phyloP scores from a whole-genome alignment of 768 basidiomycete genomes.

The Hericium rajendrae region DNA sequence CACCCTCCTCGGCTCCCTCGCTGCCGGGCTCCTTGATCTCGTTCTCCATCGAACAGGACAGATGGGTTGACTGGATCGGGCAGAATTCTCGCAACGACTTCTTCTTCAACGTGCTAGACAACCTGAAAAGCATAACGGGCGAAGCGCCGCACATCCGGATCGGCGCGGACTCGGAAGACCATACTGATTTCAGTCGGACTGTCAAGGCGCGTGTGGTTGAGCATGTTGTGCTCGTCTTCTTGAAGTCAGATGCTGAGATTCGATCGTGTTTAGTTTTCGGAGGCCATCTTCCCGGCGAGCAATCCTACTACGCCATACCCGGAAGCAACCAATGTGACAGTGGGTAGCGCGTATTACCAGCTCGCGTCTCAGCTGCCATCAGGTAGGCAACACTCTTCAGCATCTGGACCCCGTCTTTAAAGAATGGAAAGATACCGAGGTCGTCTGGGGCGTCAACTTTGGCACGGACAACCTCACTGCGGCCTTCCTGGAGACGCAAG shows the following conservation, averaged over 20 bases:
- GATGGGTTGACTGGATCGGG: slow-evolving; percentile 63
- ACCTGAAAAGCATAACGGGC: slow-evolving; percentile 43
- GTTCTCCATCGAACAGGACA: slow-evolving; percentile 62
- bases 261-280: slow-evolving; percentile 27
- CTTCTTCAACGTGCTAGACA: slow-evolving; percentile 49
- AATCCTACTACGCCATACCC: slow-evolving; percentile 50
- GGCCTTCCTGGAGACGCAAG: slow-evolving; percentile 35
- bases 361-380: slow-evolving; percentile 42
- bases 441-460: slow-evolving; percentile 64
- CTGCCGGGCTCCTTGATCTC: slow-evolving; percentile 31
- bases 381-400: slow-evolving; percentile 21
- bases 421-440: slow-evolving; percentile 24
- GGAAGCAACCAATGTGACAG: slow-evolving; percentile 50
- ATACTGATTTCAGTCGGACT: slow-evolving; percentile 42
- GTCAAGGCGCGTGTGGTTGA: slow-evolving; percentile 29
- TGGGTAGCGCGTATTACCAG: slow-evolving; percentile 48
- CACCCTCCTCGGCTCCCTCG: not conserved
- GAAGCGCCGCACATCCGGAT: slow-evolving; percentile 48
- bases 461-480: slow-evolving; percentile 29
- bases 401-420: not conserved
- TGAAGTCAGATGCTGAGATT: not conserved
- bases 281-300: slow-evolving; percentile 39
- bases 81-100: slow-evolving; percentile 41
- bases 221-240: not conserved
- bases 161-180: slow-evolving; percentile 45